These are phyloP conservation scores for Calendula officinalis DNA, from an alignment of 129 eudicot species.

Conservation along the genomic window DNA sequence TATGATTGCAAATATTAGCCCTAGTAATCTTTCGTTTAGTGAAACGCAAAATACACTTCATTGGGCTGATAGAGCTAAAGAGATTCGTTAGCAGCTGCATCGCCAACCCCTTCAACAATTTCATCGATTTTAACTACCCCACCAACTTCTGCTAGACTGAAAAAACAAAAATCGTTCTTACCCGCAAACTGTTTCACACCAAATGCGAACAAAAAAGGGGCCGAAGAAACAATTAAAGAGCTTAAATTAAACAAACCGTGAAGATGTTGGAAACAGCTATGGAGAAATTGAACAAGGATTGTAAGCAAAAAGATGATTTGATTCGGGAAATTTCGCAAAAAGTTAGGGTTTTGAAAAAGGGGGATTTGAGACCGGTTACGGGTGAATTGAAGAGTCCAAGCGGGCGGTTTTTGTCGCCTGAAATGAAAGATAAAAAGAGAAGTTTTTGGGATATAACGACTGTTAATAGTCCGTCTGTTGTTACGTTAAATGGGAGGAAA, in stretches of 20 bases:
- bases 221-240: constrained; percentile 45
- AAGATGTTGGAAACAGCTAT: constrained; percentile 58
- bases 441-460: constrained; percentile 88
- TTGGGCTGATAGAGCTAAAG: constrained; percentile 95
- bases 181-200: constrained; percentile 62
- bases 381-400: constrained; percentile 66
- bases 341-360: constrained; percentile 39
- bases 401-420: constrained; percentile 65
- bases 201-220: constrained; percentile 54
- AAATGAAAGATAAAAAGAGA: constrained; percentile 64
- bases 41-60: constrained; percentile 91
- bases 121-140: constrained; percentile 58
- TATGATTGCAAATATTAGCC: constrained; percentile 91
- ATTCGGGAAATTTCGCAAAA: constrained; percentile 58
- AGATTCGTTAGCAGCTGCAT: constrained; percentile 66
- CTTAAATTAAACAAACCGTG: constrained; percentile 50
- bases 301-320: constrained; percentile 67
- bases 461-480: constrained; percentile 72
- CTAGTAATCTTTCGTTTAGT: constrained; percentile 71
- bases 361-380: constrained; percentile 36
- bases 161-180: constrained; percentile 52
- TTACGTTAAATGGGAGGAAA: constrained; percentile 63
- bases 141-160: constrained; percentile 48
- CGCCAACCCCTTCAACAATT: constrained; percentile 65
- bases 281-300: constrained; percentile 72